These are phyloP conservation scores for Clarkia xantiana DNA, from an alignment of 345 rosid genomes.

Conservation along the genomic window DNA sequence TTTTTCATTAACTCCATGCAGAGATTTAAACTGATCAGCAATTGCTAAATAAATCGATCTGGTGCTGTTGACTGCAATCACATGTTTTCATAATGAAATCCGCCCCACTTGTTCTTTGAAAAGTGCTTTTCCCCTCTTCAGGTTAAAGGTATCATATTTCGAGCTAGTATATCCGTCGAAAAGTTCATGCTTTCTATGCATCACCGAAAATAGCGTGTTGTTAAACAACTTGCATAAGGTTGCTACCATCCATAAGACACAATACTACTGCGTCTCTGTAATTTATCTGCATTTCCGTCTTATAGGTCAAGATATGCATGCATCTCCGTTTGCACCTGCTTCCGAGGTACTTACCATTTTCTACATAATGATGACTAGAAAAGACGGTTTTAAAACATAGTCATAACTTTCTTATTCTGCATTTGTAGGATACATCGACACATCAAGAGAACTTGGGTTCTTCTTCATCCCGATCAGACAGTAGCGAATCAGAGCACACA, in stretches of 20 bases:
- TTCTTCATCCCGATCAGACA: conserved; percentile 31
- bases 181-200: not conserved
- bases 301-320: conserved; percentile 22
- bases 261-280: too few relatives aligned
- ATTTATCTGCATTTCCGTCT: not conserved
- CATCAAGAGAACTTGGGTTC: conserved; percentile 26
- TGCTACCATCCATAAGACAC: too few relatives aligned
- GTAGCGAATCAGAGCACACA: conserved; percentile 31
- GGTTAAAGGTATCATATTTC: too few relatives aligned
- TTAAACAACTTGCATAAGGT: too few relatives aligned
- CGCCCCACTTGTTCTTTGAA: too few relatives aligned
- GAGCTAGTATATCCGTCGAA: too few relatives aligned
- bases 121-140: too few relatives aligned
- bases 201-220: not conserved
- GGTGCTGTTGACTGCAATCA: too few relatives aligned
- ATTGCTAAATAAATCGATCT: too few relatives aligned
- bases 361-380: not conserved
- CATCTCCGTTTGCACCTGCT: conserved; percentile 18
- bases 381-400: not conserved
- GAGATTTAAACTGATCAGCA: too few relatives aligned
- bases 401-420: not conserved
- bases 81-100: too few relatives aligned
- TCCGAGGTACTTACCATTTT: conserved; percentile 21
- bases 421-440: conserved; percentile 21
- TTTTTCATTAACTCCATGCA: too few relatives aligned